Percentiles rank a stretch among this genome's conserved stretches.
phyloP scores from a whole-genome alignment of 1,139 yeast genomes.

The Blastobotrys raffinosifermentans region DNA sequence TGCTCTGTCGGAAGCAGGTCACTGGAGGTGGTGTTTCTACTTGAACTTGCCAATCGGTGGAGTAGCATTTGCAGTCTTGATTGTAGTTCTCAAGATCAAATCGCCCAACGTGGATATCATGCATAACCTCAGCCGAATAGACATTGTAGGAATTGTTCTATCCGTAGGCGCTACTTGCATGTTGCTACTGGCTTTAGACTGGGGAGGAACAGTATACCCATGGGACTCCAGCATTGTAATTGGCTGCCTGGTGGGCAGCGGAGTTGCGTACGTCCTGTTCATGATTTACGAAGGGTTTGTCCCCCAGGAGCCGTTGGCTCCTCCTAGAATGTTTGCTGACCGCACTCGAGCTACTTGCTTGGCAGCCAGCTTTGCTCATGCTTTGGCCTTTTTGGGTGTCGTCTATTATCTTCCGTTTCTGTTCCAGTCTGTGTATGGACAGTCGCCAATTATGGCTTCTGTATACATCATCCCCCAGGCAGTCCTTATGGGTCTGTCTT shows the following conservation, averaged over 20 bases:
- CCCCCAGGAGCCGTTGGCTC: conserved; percentile 47
- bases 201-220: conserved; percentile 43
- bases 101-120: conserved; percentile 42
- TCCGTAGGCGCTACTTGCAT: conserved; percentile 42
- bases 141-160: conserved; percentile 42
- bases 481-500: conserved; percentile 22
- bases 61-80: conserved; percentile 39
- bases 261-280: conserved; percentile 39
- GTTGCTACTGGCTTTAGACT: conserved; percentile 44
- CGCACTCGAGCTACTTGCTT: conserved; percentile 31
- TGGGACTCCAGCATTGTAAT: conserved; percentile 55
- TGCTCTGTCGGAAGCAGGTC: conserved; percentile 50
- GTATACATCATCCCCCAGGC: conserved; percentile 24
- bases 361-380: conserved; percentile 38
- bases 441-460: conserved; percentile 22
- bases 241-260: conserved; percentile 37
- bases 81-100: conserved; percentile 40
- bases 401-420: conserved; percentile 45
- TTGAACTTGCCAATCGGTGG: conserved; percentile 70
- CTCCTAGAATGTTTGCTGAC: conserved; percentile 36
- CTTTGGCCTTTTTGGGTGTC: conserved; percentile 41
- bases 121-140: conserved; percentile 39
- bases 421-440: conserved; percentile 46
- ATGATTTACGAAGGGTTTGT: conserved; percentile 38
- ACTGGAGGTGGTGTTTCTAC: conserved; percentile 83